phyloP scores from a whole-genome alignment of 2,329 filamentous ascomycete species.

The Aureobasidium sp. region DNA sequence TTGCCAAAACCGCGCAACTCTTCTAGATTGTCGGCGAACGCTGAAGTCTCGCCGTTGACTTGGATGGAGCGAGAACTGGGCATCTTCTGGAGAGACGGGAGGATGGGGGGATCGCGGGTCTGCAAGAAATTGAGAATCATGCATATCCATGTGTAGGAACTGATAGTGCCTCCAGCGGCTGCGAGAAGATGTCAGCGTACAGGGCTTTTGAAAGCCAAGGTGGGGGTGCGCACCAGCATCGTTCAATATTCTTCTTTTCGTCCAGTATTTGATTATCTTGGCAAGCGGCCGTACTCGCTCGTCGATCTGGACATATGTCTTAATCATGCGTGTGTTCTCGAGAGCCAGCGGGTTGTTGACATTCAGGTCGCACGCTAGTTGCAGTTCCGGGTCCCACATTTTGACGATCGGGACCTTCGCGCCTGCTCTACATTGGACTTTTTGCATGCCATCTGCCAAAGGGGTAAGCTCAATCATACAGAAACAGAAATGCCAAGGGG shows the following conservation, averaged over 20 bases:
- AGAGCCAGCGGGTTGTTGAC: conserved; percentile 94
- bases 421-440: conserved; percentile 85
- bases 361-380: conserved; percentile 92
- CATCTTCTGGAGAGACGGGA: conserved; percentile 76
- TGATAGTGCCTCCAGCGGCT: conserved; percentile 90
- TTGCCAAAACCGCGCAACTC: conserved; percentile 64
- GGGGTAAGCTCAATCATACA: not conserved
- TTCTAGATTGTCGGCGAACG: conserved; percentile 80
- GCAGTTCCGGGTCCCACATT: conserved; percentile 90
- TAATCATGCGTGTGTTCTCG: conserved; percentile 96
- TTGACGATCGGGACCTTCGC: conserved; percentile 98
- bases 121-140: conserved; percentile 96
- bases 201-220: not conserved
- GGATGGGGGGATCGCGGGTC: conserved; percentile 69
- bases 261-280: conserved; percentile 98
- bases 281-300: conserved; percentile 81
- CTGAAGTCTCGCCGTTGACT: conserved; percentile 57
- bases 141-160: conserved; percentile 99
- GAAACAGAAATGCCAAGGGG: not conserved
- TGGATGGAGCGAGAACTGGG: conserved; percentile 52
- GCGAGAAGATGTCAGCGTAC: conserved; percentile 14
- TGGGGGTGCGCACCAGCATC: conserved; percentile 71
- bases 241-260: conserved; percentile 82
- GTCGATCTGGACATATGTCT: conserved; percentile 91
- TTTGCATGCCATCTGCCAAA: conserved; percentile 79